These are phyloP conservation scores for Prunus fruticosa DNA, from an alignment of 306 rosid genomes.

Conservation along the genomic window DNA sequence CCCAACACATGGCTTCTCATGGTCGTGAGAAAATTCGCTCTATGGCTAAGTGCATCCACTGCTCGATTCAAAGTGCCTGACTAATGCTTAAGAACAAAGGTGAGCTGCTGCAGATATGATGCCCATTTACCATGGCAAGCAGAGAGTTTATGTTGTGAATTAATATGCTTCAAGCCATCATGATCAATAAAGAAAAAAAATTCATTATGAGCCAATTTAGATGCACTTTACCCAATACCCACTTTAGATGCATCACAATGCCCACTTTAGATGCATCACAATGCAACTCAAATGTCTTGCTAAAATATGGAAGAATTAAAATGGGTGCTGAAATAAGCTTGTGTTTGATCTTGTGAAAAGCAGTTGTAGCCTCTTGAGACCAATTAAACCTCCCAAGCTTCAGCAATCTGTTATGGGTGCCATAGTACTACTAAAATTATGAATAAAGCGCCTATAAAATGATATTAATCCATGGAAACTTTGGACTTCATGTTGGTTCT, in stretches of 20 bases:
- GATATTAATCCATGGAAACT: constrained; percentile 6
- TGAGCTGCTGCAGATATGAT: not conserved
- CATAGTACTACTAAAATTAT: not conserved
- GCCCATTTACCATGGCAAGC: not conserved
- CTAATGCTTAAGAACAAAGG: not conserved
- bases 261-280: no score
- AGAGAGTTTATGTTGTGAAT: not conserved
- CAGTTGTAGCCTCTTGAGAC: not conserved
- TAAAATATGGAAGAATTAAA: not conserved
- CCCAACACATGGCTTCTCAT: not conserved
- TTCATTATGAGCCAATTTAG: not conserved
- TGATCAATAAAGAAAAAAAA: not conserved
- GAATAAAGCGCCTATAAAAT: not conserved
- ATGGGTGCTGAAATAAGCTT: not conserved
- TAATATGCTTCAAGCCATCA: not conserved
- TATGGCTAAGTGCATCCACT: not conserved
- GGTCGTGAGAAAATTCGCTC: not conserved
- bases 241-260: no score
- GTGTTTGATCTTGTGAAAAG: not conserved
- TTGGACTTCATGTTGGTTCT: not conserved
- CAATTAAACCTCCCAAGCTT: not conserved
- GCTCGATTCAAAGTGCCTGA: not conserved
- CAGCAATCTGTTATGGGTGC: not conserved
- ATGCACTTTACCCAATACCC: no score
- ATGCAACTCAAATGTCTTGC: not conserved